These are phyloP conservation scores for Haplosporangium sp. DNA, from an alignment of 371 early-diverging fungal genomes.

Conservation along the genomic window DNA sequence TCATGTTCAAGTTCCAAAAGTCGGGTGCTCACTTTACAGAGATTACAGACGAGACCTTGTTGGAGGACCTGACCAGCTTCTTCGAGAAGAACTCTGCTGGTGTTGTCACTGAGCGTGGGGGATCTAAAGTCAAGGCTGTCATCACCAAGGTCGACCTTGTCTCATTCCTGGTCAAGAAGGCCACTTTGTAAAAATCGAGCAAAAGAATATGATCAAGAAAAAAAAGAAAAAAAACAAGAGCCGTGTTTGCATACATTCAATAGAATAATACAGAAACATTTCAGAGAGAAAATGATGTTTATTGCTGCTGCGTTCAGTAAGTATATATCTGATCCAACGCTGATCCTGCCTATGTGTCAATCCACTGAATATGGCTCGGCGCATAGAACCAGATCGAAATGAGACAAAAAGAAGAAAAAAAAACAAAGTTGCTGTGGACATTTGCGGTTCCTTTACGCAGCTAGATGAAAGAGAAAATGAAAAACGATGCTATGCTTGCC, in stretches of 20 bases:
- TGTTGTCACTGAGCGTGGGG: conserved; percentile 84
- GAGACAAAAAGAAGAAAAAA: not conserved
- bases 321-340: no score
- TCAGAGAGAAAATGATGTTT: conserved; percentile 70
- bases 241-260: conserved; percentile 96
- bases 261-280: conserved; percentile 79
- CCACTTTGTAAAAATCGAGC: conserved; percentile 12
- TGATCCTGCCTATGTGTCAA: no score
- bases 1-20: conserved; percentile 91
- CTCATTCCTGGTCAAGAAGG: conserved; percentile 75
- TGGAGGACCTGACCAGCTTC: conserved; percentile 85
- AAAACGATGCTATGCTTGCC: no score
- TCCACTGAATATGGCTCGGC: no score
- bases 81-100: conserved; percentile 93
- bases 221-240: conserved; percentile 55
- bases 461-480: not conserved
- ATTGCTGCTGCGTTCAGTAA: not conserved
- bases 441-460: no score
- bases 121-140: conserved; percentile 81
- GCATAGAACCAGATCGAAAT: not conserved
- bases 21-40: conserved; percentile 72
- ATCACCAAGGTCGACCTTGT: conserved; percentile 94
- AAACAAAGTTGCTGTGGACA: not conserved
- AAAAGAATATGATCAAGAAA: conserved; percentile 49
- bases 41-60: conserved; percentile 84